phyloP scores from a whole-genome alignment of 2,329 filamentous ascomycete species.

The Cercospora zeina region DNA sequence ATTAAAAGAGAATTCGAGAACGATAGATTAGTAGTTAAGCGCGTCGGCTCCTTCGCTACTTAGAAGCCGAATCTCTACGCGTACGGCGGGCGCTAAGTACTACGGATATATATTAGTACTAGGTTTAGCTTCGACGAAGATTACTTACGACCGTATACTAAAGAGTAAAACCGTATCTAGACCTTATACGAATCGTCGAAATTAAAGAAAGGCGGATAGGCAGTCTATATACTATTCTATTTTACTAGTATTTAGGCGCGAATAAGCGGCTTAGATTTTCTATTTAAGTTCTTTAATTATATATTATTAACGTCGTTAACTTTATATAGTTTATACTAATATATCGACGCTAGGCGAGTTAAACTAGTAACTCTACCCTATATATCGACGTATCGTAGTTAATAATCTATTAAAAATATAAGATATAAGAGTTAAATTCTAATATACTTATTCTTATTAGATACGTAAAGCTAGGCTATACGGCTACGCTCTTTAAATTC shows the following conservation, averaged over 20 bases:
- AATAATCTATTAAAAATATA: too few species aligned
- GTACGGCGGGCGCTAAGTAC: not conserved
- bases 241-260: not conserved
- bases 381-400: too few species aligned
- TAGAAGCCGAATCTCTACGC: not conserved
- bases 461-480: too few species aligned
- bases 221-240: too few species aligned
- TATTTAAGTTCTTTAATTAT: not conserved
- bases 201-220: not conserved
- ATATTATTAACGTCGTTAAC: not conserved
- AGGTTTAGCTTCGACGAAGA: not conserved
- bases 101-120: not conserved
- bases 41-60: not conserved
- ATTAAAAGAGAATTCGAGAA: constrained; percentile 4
- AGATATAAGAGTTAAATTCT: too few species aligned
- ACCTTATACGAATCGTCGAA: not conserved
- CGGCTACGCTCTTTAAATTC: too few species aligned
- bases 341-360: too few species aligned
- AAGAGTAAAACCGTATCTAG: not conserved
- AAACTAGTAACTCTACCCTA: too few species aligned
- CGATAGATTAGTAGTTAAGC: not conserved
- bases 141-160: not conserved
- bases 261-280: not conserved
- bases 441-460: too few species aligned
- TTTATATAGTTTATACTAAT: too few species aligned